phyloP scores from a whole-genome alignment of 1,139 yeast genomes.

The Scheffersomyces lignicola region DNA sequence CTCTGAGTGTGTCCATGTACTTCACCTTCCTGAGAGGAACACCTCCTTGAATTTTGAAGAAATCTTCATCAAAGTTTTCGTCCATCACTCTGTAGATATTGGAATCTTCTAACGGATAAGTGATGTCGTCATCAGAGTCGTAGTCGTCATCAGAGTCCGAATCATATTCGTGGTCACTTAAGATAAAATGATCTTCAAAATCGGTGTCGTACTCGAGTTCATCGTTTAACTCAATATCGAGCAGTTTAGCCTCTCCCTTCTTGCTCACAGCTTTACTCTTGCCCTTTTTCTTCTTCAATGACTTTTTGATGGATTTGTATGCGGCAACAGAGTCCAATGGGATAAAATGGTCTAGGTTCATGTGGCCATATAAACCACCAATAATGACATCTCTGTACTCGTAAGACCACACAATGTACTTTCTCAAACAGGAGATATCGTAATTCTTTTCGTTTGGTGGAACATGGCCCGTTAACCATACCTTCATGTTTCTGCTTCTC shows the following conservation, averaged over 20 bases:
- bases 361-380: conserved; percentile 85
- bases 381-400: conserved; percentile 80
- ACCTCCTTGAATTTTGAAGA: conserved; percentile 49
- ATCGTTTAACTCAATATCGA: conserved; percentile 12
- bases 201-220: conserved; percentile 9
- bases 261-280: conserved; percentile 8
- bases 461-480: conserved; percentile 85
- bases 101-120: conserved; percentile 17
- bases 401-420: conserved; percentile 73
- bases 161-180: conserved; percentile 10
- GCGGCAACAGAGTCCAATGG: conserved; percentile 74
- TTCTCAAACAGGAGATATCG: conserved; percentile 69
- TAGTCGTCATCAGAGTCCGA: conserved; percentile 10
- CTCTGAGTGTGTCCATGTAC: conserved; percentile 59
- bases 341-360: conserved; percentile 84
- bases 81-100: conserved; percentile 14
- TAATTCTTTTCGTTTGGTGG: conserved; percentile 81
- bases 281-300: conserved; percentile 13
- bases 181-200: conserved; percentile 6
- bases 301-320: conserved; percentile 47
- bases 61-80: conserved; percentile 16
- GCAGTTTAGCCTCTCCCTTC: conserved; percentile 6
- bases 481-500: conserved; percentile 75
- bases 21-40: conserved; percentile 62
- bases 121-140: conserved; percentile 15